A percentile compares a stretch with the other conserved stretches of the same genome.
These are phyloP conservation scores for Lizonia empirigonia DNA, from an alignment of 2,329 filamentous ascomycete species.

Conservation along the genomic window DNA sequence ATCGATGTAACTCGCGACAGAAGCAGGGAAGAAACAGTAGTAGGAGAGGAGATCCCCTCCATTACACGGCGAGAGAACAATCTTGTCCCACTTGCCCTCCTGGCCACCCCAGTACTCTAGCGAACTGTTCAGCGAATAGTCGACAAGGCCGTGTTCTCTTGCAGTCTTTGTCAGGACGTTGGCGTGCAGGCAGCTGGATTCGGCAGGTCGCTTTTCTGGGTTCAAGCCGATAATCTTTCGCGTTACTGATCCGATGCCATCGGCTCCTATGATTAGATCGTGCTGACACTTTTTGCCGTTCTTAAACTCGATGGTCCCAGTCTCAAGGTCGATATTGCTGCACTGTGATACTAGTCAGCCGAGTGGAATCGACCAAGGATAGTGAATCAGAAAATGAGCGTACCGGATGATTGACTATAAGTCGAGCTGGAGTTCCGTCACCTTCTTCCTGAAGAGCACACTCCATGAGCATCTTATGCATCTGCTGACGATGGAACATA, in stretches of 20 bases:
- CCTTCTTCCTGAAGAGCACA: constrained; percentile 60
- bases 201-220: constrained; percentile 63
- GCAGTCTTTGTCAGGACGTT: constrained; percentile 68
- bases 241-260: constrained; percentile 69
- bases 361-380: no score
- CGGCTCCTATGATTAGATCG: constrained; percentile 67
- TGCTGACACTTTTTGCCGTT: constrained; percentile 59
- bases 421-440: constrained; percentile 58
- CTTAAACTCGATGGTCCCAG: constrained; percentile 47
- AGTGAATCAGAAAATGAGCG: no score
- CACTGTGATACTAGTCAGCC: constrained; percentile 42
- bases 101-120: constrained; percentile 75
- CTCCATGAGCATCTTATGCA: constrained; percentile 71
- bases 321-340: constrained; percentile 58
- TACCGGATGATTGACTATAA: constrained; percentile 61
- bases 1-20: constrained; percentile 61
- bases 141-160: constrained; percentile 64
- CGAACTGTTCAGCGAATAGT: constrained; percentile 65
- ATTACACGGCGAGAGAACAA: constrained; percentile 72
- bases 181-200: constrained; percentile 67
- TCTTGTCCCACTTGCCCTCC: constrained; percentile 68
- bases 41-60: constrained; percentile 68
- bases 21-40: constrained; percentile 74
- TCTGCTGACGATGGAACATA: constrained; percentile 72
- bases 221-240: constrained; percentile 67